These are phyloP conservation scores for Tetrapisispora phaffii DNA, from an alignment of 805 yeast species.

Conservation along the genomic window DNA sequence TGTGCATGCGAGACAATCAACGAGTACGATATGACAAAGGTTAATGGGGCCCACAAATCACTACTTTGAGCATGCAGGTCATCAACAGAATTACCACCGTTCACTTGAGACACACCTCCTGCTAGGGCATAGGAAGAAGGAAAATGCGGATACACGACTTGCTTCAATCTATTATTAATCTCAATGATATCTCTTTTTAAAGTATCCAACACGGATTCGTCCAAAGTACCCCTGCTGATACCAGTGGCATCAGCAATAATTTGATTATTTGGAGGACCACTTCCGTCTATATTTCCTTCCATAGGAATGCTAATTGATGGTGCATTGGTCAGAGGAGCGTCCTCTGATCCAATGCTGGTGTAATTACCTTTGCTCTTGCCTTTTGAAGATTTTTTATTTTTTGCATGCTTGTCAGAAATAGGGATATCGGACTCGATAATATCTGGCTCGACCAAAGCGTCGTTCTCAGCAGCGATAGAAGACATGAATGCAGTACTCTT, in stretches of 20 bases:
- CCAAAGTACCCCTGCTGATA: conserved; percentile 25
- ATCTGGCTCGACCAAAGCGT: conserved; percentile 22
- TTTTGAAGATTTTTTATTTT: neutral
- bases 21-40: conserved; percentile 24
- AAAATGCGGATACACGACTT: conserved; percentile 29
- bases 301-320: neutral
- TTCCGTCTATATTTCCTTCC: neutral
- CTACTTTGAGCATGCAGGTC: conserved; percentile 13
- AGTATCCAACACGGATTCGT: conserved; percentile 23
- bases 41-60: conserved; percentile 31
- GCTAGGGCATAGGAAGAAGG: conserved; percentile 10
- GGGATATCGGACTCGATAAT: conserved; percentile 16
- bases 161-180: conserved; percentile 24
- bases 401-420: neutral
- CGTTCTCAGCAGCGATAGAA: conserved; percentile 2
- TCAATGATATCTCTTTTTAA: conserved; percentile 25
- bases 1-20: conserved; percentile 25
- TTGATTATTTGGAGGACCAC: neutral
- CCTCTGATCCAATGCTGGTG: neutral
- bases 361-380: neutral
- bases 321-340: neutral
- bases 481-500: too few species aligned
- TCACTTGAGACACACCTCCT: neutral
- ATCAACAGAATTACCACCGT: neutral
- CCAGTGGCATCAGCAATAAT: neutral